Evolutionary conservation across 2,329 filamentous ascomycete species (phyloP), one percentile per base, ranked within the genome.

Genomic region (Myriosclerotinia duriaeana): DNA sequence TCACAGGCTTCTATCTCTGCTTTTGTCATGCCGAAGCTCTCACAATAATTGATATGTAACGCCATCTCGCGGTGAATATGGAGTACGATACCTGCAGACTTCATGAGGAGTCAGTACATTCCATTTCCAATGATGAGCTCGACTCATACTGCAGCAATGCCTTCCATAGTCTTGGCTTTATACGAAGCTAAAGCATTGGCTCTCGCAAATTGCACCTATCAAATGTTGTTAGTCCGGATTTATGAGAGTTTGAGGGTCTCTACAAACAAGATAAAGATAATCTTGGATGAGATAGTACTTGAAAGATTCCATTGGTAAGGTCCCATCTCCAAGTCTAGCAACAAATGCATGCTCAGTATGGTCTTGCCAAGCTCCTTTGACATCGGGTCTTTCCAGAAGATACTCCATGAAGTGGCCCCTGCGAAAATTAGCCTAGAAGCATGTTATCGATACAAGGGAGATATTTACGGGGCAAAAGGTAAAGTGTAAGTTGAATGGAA

Each of bases 241-340:
- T 26, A 53, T 61, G 14, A 36, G 61, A n/a, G 4, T 42, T 36
- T 9, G 5, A 12, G 4, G n/a, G 5, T 12, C 11, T 17, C 22
- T 20, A 75, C 82, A 53, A 73, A 95, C 90, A 53, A 97, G 80
- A 74, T 95, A 98, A 5, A 97, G 82, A 74, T 97, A 97, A 74
- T 98, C 94, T 73, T 98, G 94, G 12, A 95, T 84, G 66, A 98
- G 86, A 76, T 97, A 98, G 50, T 89, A 85, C 77, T 93, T 95
- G 81, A 97, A 98, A 0, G 87, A 89, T 53, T 90, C 85, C 0
- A 89, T 72, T 0, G 91, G 89, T 26, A 98, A 80, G 9, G 85
- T 89, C 0, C 92, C 93, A 67, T 89, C 83, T 0, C 90, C 93
- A 74, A 98, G 81, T 17, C 84, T 85, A 74, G 88, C 81, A 53